phyloP scores from a whole-genome alignment of 129 eudicot species.

The Centella asiatica region DNA sequence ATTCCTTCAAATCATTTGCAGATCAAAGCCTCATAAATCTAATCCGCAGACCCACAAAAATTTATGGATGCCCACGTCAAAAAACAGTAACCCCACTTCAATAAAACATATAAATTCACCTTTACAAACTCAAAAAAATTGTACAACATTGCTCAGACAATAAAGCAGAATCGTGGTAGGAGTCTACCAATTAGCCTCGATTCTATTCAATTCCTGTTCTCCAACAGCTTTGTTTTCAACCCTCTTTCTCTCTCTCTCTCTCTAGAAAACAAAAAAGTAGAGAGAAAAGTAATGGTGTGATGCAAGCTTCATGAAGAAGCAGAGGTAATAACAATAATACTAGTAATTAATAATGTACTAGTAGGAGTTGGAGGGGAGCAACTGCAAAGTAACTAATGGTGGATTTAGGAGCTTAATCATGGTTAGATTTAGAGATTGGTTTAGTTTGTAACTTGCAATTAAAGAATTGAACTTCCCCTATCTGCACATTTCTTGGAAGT shows the following conservation, averaged over 20 bases:
- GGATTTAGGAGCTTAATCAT: slow-evolving; percentile 13
- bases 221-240: slow-evolving; percentile 3
- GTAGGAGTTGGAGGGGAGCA: no score
- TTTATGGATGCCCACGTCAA: not conserved
- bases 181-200: not conserved
- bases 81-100: not conserved
- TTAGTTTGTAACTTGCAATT: slow-evolving; percentile 9
- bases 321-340: not conserved
- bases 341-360: no score
- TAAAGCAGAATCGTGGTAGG: slow-evolving; percentile 4
- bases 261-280: not conserved
- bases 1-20: slow-evolving; percentile 3
- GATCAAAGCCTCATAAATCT: slow-evolving; percentile 2
- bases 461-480: not conserved
- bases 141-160: slow-evolving; percentile 3
- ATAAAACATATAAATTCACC: slow-evolving; percentile 9
- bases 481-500: slow-evolving; percentile 4
- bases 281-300: slow-evolving; percentile 1
- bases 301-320: not conserved
- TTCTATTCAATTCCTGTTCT: not conserved
- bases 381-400: not conserved
- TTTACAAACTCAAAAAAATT: slow-evolving; percentile 4
- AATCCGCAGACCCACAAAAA: not conserved
- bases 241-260: slow-evolving; percentile 5
- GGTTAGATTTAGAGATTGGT: slow-evolving; percentile 10